Percentiles rank a stretch among this genome's conserved stretches.
These are phyloP conservation scores for Climacium dendroides DNA, from an alignment of 225 moss, liverwort and hornwort genomes.

Conservation along the genomic window DNA sequence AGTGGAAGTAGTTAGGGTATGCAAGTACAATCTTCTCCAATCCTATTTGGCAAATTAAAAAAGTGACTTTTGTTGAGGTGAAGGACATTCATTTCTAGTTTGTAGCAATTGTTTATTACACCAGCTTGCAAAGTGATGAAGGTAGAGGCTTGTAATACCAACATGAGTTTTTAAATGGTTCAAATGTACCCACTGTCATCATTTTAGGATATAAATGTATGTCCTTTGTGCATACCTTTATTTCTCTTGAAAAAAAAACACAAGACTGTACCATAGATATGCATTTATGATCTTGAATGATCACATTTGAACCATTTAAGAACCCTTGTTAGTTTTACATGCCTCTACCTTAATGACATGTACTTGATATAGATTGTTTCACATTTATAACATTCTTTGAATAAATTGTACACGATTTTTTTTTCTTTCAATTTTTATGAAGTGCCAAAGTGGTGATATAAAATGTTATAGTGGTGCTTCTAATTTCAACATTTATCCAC, in stretches of 20 bases:
- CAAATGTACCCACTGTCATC: background rate
- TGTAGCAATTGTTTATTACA: background rate
- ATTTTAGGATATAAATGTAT: background rate
- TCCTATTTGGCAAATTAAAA: background rate
- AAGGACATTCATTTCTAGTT: background rate
- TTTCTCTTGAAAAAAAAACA: background rate
- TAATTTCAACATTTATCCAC: no score
- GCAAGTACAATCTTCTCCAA: background rate
- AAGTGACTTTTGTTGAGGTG: background rate
- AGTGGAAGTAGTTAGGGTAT: background rate
- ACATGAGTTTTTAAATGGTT: background rate
- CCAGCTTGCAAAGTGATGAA: background rate
- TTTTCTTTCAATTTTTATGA: no score
- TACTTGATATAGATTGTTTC: background rate
- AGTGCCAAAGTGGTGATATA: no score
- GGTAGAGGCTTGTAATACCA: no score
- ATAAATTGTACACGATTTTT: no score
- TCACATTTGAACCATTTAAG: background rate
- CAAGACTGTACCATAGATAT: background rate
- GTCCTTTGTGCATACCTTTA: background rate
- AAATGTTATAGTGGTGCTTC: no score
- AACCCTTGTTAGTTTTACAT: background rate
- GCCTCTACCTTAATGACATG: no score
- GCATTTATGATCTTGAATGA: background rate
- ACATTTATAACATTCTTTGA: background rate